Percentiles rank a stretch among this genome's conserved stretches.
Evolutionary conservation across 768 basidiomycete genomes (phyloP).

Genomic region (Mycena galopus): DNA sequence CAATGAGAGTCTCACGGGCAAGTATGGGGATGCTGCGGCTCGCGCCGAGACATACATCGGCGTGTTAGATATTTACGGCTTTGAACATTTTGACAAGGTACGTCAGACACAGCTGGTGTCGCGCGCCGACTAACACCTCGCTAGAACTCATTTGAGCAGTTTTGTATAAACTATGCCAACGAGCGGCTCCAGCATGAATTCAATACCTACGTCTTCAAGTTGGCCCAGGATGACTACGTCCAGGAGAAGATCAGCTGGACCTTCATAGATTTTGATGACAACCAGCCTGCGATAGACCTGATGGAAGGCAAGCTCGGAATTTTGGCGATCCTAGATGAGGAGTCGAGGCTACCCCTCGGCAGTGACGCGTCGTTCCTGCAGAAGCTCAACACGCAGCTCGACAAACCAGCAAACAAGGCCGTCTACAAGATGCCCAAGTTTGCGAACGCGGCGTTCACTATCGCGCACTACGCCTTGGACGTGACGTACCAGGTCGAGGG

Average conservation of each 20-base stretch:
- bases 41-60: conserved; percentile 99
- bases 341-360: conserved; percentile 94
- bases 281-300: conserved; percentile 98
- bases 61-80: conserved; percentile 97
- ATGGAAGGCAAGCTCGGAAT: conserved; percentile 98
- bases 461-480: conserved; percentile 97
- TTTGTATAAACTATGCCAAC: conserved; percentile 99
- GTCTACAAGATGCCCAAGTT: conserved; percentile 99
- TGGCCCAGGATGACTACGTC: conserved; percentile 99
- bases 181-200: conserved; percentile 99
- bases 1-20: conserved; percentile 95
- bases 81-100: conserved; percentile 97
- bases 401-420: conserved; percentile 85
- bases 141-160: conserved; percentile 94
- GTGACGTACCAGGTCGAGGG: conserved; percentile 99
- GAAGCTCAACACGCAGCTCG: conserved; percentile 90
- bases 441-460: conserved; percentile 96
- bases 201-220: conserved; percentile 98
- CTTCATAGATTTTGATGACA: conserved; percentile 99
- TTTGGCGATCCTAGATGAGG: conserved; percentile 94
- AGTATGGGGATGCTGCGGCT: conserved; percentile 89
- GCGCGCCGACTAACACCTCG: conserved; percentile 20
- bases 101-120: not conserved
- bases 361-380: conserved; percentile 93
- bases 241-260: conserved; percentile 99